Percentiles rank a stretch among this genome's conserved stretches.
Conservation (phyloP, 2,329 filamentous ascomycete genomes). For the Talaromyces sp. region DNA sequence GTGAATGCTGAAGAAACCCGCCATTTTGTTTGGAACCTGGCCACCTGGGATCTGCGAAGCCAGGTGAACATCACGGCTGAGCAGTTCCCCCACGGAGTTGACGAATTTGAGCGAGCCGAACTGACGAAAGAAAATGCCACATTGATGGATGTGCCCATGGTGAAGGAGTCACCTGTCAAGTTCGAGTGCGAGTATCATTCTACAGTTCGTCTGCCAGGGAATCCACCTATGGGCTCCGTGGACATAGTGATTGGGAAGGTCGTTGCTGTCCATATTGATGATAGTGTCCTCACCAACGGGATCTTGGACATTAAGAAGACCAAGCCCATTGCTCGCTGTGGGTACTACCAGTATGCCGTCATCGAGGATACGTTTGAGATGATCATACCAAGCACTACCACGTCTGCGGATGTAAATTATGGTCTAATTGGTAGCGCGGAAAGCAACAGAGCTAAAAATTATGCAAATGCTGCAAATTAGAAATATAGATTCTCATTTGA, state of each 20-base stretch:
- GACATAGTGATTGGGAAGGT: conserved; percentile 55
- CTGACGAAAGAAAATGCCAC: conserved; percentile 44
- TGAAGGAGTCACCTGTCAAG: conserved; percentile 48
- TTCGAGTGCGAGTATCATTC: conserved; percentile 55
- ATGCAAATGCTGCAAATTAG: background rate
- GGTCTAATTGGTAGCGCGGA: background rate
- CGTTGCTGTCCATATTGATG: conserved; percentile 52
- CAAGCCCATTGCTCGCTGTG: conserved; percentile 54
- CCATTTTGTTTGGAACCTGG: conserved; percentile 55
- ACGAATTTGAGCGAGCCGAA: conserved; percentile 50
- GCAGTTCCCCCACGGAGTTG: conserved; percentile 37
- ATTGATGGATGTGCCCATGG: conserved; percentile 44
- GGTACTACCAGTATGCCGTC: conserved; percentile 55
- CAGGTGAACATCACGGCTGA: conserved; percentile 52
- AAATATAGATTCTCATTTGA: background rate
- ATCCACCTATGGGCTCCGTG: conserved; percentile 52
- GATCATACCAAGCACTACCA: conserved; percentile 19
- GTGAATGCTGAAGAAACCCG: conserved; percentile 52
- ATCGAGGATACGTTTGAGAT: conserved; percentile 55
- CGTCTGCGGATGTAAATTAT: background rate
- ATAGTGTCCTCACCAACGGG: conserved; percentile 50
- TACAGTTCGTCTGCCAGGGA: conserved; percentile 50
- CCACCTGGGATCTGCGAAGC: conserved; percentile 51
- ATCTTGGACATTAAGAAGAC: conserved; percentile 52
- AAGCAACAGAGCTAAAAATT: background rate